Evolutionary conservation across 2,329 filamentous ascomycete species (phyloP).

Genomic region (Whalleya microplaca): DNA sequence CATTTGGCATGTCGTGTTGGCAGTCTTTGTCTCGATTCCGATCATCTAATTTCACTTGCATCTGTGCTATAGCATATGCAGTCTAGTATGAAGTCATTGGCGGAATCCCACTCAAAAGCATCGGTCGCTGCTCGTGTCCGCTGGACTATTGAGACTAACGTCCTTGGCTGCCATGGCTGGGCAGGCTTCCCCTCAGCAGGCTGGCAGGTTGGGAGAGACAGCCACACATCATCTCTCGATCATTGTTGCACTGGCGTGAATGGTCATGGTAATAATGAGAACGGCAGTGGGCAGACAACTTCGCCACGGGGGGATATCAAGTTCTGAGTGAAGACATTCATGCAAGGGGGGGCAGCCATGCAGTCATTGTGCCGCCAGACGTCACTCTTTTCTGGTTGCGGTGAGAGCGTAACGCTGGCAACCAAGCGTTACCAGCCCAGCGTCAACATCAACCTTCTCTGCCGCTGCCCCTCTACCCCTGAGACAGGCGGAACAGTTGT

Average conservation of each 20-base stretch:
- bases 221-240: background rate
- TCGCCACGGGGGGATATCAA: no score
- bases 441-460: background rate
- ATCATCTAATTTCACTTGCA: constrained; percentile 6
- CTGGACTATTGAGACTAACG: constrained; percentile 19
- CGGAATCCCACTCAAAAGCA: background rate
- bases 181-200: constrained; percentile 8
- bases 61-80: constrained; percentile 13
- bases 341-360: no score
- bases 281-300: background rate
- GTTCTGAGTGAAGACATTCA: no score
- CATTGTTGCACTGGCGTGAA: background rate
- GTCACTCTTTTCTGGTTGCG: background rate
- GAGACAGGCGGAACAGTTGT: background rate
- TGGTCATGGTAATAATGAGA: background rate
- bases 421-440: background rate
- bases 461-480: background rate
- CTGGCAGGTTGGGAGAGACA: background rate
- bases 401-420: background rate
- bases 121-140: constrained; percentile 6
- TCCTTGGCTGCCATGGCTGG: constrained; percentile 3
- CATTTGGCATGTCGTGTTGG: constrained; percentile 20
- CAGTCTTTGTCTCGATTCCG: constrained; percentile 13
- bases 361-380: no score
- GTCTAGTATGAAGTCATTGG: constrained; percentile 9